phyloP scores from a whole-genome alignment of 192 early-diverging fungal species.

The Coemansia sp. region DNA sequence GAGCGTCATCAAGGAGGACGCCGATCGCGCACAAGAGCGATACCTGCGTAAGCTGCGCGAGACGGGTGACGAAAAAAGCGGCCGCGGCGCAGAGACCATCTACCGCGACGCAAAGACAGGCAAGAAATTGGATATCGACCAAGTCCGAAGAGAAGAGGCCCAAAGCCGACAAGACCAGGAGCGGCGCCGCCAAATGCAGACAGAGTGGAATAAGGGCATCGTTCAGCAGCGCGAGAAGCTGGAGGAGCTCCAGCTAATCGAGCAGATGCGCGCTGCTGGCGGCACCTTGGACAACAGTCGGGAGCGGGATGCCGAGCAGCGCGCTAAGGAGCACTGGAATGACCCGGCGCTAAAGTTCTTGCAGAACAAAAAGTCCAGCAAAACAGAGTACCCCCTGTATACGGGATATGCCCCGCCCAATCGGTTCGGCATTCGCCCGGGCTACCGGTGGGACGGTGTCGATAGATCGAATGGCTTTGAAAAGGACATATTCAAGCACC shows the following conservation, averaged over 20 bases:
- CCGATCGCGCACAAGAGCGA: slow-evolving; percentile 23
- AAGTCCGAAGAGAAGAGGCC: slow-evolving; percentile 37
- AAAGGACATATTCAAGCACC: slow-evolving; percentile 41
- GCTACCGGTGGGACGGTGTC: slow-evolving; percentile 80
- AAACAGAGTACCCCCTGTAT: slow-evolving; percentile 41
- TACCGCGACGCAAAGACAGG: slow-evolving; percentile 66
- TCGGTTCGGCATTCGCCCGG: slow-evolving; percentile 68
- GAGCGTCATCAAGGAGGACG: slow-evolving; percentile 20
- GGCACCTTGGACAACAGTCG: slow-evolving; percentile 50
- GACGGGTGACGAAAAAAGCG: slow-evolving; percentile 10
- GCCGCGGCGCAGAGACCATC: slow-evolving; percentile 56
- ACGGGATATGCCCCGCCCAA: slow-evolving; percentile 63
- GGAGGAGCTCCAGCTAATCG: slow-evolving; percentile 19
- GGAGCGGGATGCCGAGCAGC: slow-evolving; percentile 54
- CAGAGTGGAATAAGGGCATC: slow-evolving; percentile 65
- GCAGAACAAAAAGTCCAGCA: slow-evolving; percentile 36
- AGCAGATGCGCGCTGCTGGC: slow-evolving; percentile 43
- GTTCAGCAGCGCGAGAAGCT: slow-evolving; percentile 56
- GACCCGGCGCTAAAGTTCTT: slow-evolving; percentile 65
- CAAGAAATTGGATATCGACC: slow-evolving; percentile 55
- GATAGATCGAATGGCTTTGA: slow-evolving; percentile 81
- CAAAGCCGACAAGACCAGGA: slow-evolving; percentile 36
- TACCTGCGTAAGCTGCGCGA: slow-evolving; percentile 34
- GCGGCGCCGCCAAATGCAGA: slow-evolving; percentile 41
- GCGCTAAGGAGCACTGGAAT: slow-evolving; percentile 61